Evolutionary conservation across 306 rosid genomes (phyloP).

Genomic region (Malus domestica): ASM211411v1 NC_041803.1:7023001-7023500

Average conservation of each 20-base stretch:
- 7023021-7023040: conserved; percentile 74
- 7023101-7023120: conserved; percentile 84
- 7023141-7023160: conserved; percentile 63
- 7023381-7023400: conserved; percentile 80
- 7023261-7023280: background rate
- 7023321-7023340: conserved; percentile 61
- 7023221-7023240: background rate
- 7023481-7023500: background rate
- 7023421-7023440: conserved; percentile 64
- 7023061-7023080: conserved; percentile 97
- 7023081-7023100: conserved; percentile 89
- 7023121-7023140: conserved; percentile 71
- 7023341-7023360: conserved; percentile 60
- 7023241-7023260: conserved; percentile 3
- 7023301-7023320: conserved; percentile 18
- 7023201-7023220: conserved; percentile 2
- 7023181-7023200: conserved; percentile 4
- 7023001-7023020: conserved; percentile 9
- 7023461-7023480: conserved; percentile 18
- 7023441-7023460: conserved; percentile 14
- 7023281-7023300: background rate
- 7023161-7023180: conserved; percentile 38
- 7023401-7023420: conserved; percentile 77
- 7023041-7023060: conserved; percentile 89
- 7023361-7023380: conserved; percentile 73